phyloP scores from a whole-genome alignment of 495 filamentous ascomycete genomes.

The Penicillium fimorum region DNA sequence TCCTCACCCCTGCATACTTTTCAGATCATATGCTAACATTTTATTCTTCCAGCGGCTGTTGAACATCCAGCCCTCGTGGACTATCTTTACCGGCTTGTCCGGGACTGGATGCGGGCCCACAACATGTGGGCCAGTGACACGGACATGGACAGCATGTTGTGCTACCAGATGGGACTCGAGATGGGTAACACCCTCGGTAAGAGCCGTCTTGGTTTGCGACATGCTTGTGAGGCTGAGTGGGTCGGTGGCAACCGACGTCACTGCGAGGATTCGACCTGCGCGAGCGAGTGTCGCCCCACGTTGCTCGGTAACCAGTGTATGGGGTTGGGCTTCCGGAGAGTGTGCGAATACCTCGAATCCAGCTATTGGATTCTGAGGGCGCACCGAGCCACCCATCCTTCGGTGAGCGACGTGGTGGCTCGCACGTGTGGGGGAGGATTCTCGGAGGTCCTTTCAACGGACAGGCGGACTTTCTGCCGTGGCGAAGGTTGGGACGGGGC shows the following conservation, averaged over 20 bases:
- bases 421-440: constrained; percentile 40
- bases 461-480: constrained; percentile 30
- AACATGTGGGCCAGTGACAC: constrained; percentile 12
- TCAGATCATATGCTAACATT: neutral
- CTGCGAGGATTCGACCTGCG: constrained; percentile 29
- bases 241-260: constrained; percentile 23
- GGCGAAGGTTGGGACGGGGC: constrained; percentile 40
- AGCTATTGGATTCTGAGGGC: constrained; percentile 43
- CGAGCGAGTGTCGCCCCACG: constrained; percentile 17
- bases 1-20: neutral
- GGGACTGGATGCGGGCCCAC: constrained; percentile 32
- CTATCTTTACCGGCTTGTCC: constrained; percentile 38
- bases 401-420: constrained; percentile 17
- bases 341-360: constrained; percentile 30
- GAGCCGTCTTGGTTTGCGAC: constrained; percentile 18
- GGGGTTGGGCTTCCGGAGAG: constrained; percentile 12
- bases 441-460: constrained; percentile 18
- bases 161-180: constrained; percentile 30
- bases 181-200: constrained; percentile 16
- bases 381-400: constrained; percentile 39
- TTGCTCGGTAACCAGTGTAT: constrained; percentile 13
- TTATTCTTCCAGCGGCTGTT: constrained; percentile 15
- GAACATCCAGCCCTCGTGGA: constrained; percentile 21
- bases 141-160: constrained; percentile 20
- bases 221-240: constrained; percentile 42